These are phyloP conservation scores for Margaritispora aquatica DNA, from an alignment of 495 filamentous ascomycete genomes.

Conservation along the genomic window DNA sequence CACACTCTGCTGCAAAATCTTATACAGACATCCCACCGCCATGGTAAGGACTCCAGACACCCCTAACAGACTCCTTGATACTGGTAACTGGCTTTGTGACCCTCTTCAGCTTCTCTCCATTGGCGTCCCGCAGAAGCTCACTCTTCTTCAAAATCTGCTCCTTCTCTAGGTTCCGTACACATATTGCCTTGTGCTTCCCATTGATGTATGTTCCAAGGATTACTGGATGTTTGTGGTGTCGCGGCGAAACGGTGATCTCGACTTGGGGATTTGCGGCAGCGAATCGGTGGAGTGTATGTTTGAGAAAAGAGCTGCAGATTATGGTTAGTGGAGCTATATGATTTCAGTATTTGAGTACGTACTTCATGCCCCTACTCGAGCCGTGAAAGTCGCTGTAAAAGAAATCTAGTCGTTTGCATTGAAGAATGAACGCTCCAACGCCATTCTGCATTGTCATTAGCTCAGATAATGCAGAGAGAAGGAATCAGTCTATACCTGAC, in stretches of 20 bases:
- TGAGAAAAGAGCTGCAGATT: slow-evolving; percentile 64
- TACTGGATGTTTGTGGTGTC: slow-evolving; percentile 79
- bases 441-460: slow-evolving; percentile 61
- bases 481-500: slow-evolving; percentile 40
- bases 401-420: slow-evolving; percentile 92
- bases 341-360: slow-evolving; percentile 27
- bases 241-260: slow-evolving; percentile 84
- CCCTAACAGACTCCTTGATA: slow-evolving; percentile 87
- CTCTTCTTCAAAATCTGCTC: slow-evolving; percentile 78
- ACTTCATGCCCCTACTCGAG: slow-evolving; percentile 93
- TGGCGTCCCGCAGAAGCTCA: slow-evolving; percentile 72
- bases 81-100: slow-evolving; percentile 77
- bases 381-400: slow-evolving; percentile 96
- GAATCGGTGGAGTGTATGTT: slow-evolving; percentile 66
- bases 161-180: slow-evolving; percentile 77
- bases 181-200: slow-evolving; percentile 77
- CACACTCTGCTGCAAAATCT: background rate
- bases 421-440: slow-evolving; percentile 91
- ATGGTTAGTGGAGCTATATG: background rate
- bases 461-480: background rate
- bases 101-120: slow-evolving; percentile 76
- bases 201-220: slow-evolving; percentile 87
- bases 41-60: slow-evolving; percentile 92
- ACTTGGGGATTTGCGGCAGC: slow-evolving; percentile 78
- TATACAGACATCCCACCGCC: slow-evolving; percentile 37